Base-by-base conservation (phyloP, 148 eudicot species). In the Dianthus caryophyllus region DNA sequence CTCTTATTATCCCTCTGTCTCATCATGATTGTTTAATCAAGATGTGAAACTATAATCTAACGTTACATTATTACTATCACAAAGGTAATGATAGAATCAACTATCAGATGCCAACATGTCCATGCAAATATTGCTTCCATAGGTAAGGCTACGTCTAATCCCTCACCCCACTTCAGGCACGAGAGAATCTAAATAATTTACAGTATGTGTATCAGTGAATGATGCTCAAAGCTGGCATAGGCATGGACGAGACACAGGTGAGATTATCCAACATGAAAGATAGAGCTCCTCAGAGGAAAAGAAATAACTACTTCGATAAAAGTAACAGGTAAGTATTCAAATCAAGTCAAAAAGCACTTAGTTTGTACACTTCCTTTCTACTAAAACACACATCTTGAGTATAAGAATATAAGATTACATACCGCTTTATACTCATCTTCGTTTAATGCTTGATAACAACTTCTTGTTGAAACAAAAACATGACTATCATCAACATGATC, bases 401-500 rank as follows among this genome's bases (percentile, higher is more conserved):
- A n/a, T n/a, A n/a, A n/a, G n/a, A n/a, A n/a, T n/a, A n/a, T n/a
- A 62, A 27, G 56, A 69, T 75, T 73, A 87, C 94, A 81, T 82
- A 89, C 98, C 76, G 91, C 81, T 82, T 86, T 91, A 60, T 84
- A 93, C 72, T 93, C 98, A 68, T 89, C 98, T 72, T 84, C 88
- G 12, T 78, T 83, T 75, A 93, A 82, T 66, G 83, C 79, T 77
- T 83, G 85, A 81, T 82, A 93, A 67, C 75, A 83, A 77, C 85
- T 76, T 54, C 77, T 71, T 64, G 78, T 71, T 33, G 78, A 71
- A 47, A 46, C 16, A 61, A 79, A 74, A 79, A 38, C 71, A 63
- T 69, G 78, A 17, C 76, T 77, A 22, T 54, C 64, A 43, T 81
- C 89, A 67, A 77, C 84, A 68, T 76, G 81, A 62, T 71, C 82